These are phyloP conservation scores for Collybia nuda DNA, from an alignment of 768 basidiomycete genomes.

Conservation along the genomic window DNA sequence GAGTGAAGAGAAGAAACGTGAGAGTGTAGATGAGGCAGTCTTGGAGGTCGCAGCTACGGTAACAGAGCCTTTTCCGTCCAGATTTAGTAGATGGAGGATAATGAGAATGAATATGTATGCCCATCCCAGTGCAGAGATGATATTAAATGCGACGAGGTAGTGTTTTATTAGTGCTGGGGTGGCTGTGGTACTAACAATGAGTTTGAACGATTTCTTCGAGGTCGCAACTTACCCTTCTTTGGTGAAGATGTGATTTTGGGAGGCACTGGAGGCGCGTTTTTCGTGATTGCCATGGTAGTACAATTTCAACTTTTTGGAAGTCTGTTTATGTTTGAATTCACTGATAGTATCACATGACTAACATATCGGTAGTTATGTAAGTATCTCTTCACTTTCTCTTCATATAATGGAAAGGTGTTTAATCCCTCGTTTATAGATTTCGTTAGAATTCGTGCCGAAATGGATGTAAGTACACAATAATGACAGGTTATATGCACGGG, in stretches of 20 bases:
- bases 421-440: not conserved
- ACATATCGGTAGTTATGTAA: not conserved
- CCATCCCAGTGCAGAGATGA: constrained; percentile 76
- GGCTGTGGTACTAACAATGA: constrained; percentile 10
- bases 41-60: constrained; percentile 15
- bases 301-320: not conserved
- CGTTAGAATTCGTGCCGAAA: constrained; percentile 5
- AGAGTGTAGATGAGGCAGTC: constrained; percentile 36
- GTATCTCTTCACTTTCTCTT: not conserved
- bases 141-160: constrained; percentile 83
- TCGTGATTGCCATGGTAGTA: constrained; percentile 3
- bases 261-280: constrained; percentile 1
- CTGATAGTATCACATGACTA: not conserved
- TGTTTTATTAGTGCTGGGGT: constrained; percentile 31
- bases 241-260: constrained; percentile 1
- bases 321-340: not conserved
- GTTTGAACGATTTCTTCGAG: not conserved
- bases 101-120: constrained; percentile 60
- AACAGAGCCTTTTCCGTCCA: constrained; percentile 37
- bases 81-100: constrained; percentile 46
- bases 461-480: constrained; percentile 4
- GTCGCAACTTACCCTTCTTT: constrained; percentile 4
- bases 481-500: not conserved
- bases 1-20: constrained; percentile 32
- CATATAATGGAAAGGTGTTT: not conserved